These are phyloP conservation scores for Pythium myriotylum DNA, from an alignment of 352 stramenopile species.

Conservation along the genomic window DNA sequence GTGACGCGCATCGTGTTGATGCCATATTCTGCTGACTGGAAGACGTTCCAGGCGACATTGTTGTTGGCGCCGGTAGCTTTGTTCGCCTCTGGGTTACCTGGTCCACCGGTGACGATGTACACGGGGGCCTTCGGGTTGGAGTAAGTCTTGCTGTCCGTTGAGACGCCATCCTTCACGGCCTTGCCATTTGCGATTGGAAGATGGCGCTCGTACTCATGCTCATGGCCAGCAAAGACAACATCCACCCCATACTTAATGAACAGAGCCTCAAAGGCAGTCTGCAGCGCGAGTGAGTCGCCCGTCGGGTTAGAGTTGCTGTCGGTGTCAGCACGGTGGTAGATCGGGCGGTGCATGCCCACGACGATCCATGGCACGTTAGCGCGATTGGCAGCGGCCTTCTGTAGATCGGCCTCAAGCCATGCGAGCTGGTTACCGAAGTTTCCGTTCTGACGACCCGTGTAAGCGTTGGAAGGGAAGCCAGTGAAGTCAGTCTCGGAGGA, in stretches of 20 bases:
- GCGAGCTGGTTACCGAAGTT: conserved; percentile 41
- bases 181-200: conserved; percentile 29
- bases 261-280: conserved; percentile 55
- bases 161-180: conserved; percentile 19
- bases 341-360: conserved; percentile 51
- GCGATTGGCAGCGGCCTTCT: conserved; percentile 47
- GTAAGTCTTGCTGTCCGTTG: conserved; percentile 12
- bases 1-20: neutral
- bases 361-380: conserved; percentile 50
- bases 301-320: conserved; percentile 28
- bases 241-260: conserved; percentile 67
- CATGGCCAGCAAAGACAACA: conserved; percentile 46
- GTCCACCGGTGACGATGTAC: conserved; percentile 24
- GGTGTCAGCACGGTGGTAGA: conserved; percentile 41
- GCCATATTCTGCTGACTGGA: conserved; percentile 3
- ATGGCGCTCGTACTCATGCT: conserved; percentile 54
- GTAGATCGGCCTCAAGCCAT: conserved; percentile 57
- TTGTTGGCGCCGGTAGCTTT: neutral
- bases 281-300: conserved; percentile 31
- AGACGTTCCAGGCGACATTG: conserved; percentile 2
- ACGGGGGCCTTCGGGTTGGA: conserved; percentile 25
- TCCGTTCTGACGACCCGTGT: conserved; percentile 25
- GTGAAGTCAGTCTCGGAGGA: conserved; percentile 77
- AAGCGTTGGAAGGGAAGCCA: conserved; percentile 23
- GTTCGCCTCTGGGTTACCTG: conserved; percentile 23